Conservation (phyloP, 2,329 filamentous ascomycete species). For the Colletotrichum destructivum region DNA sequence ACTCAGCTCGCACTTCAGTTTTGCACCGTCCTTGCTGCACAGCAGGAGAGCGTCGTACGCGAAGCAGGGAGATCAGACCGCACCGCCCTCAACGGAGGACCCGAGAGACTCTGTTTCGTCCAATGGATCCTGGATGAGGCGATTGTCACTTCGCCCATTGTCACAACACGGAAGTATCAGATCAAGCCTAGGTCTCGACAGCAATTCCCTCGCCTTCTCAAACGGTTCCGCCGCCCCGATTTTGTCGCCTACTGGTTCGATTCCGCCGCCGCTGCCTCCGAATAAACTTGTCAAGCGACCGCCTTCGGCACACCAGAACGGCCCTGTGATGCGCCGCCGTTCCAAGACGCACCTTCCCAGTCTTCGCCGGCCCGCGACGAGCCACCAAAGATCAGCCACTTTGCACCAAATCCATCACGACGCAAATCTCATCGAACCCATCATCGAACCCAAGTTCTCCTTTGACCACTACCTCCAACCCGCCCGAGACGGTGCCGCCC, state of each 20-base stretch:
- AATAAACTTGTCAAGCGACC: constrained; percentile 86
- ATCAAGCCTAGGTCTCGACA: constrained; percentile 76
- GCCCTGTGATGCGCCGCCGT: constrained; percentile 61
- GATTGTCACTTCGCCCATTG: constrained; percentile 76
- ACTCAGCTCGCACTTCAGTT: constrained; percentile 57
- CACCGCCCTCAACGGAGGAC: constrained; percentile 57
- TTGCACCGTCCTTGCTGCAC: constrained; percentile 53
- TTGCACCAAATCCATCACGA: constrained; percentile 68
- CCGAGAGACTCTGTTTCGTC: constrained; percentile 72
- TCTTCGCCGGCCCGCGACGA: constrained; percentile 82
- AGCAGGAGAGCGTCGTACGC: constrained; percentile 61
- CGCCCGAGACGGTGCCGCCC: not conserved
- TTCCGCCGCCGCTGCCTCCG: constrained; percentile 66
- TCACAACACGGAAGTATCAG: constrained; percentile 76
- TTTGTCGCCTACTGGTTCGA: constrained; percentile 58
- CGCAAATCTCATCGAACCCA: constrained; percentile 45
- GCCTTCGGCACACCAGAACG: constrained; percentile 67
- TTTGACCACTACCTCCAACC: constrained; percentile 38
- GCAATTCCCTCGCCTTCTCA: constrained; percentile 76
- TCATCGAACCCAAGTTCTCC: constrained; percentile 38
- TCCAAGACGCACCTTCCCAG: constrained; percentile 75
- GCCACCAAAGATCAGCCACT: constrained; percentile 82
- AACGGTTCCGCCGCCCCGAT: constrained; percentile 79
- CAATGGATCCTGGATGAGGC: constrained; percentile 79
- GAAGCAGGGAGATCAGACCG: constrained; percentile 55